phyloP scores from a whole-genome alignment of 768 basidiomycete species.

The Rhizopogon vesiculosus region DNA sequence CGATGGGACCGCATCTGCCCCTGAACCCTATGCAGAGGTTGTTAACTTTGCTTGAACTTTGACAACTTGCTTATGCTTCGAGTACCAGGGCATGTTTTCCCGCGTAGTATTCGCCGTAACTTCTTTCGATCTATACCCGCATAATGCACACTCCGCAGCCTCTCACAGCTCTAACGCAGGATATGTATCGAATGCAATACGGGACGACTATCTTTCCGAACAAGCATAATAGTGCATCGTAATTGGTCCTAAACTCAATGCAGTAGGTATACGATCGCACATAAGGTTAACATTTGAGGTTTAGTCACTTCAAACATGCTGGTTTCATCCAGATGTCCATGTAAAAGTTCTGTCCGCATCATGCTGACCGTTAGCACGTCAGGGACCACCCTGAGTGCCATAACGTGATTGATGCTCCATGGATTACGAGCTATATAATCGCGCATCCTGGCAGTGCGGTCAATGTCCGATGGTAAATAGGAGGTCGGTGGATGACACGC shows the following conservation, averaged over 20 bases:
- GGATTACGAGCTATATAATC: neutral
- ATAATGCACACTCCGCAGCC: neutral
- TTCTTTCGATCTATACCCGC: neutral
- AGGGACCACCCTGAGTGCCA: neutral
- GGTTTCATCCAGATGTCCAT: neutral
- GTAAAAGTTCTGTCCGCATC: neutral
- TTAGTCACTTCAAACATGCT: no score
- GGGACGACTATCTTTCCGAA: neutral
- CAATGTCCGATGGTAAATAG: neutral
- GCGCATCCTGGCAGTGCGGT: neutral
- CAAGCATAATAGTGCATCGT: neutral
- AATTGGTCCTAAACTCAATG: neutral
- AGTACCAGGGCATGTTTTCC: no score
- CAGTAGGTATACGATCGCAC: no score
- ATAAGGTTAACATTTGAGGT: no score
- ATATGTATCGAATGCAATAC: neutral
- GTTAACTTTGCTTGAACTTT: neutral
- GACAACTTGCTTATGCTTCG: neutral
- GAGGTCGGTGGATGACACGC: no score
- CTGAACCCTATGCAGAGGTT: neutral
- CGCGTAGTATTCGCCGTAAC: neutral
- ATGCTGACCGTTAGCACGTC: neutral
- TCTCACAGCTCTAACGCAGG: neutral
- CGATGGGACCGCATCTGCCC: neutral
- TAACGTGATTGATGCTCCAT: no score